Evolutionary conservation across 1,284 basidiomycete species (phyloP).

Genomic region (Trametes hirsuta): DNA sequence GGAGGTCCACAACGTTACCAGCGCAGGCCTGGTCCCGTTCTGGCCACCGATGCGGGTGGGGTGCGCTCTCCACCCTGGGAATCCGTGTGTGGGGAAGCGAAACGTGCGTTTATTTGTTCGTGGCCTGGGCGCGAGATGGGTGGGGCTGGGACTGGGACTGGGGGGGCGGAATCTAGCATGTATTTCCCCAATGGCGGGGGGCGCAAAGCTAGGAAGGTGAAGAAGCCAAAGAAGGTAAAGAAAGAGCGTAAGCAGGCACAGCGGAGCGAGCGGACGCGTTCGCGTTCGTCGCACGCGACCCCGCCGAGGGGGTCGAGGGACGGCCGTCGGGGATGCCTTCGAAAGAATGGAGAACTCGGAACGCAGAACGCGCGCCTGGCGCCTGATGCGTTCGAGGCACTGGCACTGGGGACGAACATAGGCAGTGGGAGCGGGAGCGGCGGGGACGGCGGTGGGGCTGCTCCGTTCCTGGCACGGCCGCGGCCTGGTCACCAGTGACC

Average conservation of each 20-base stretch:
- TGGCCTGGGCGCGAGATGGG: neutral
- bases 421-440: constrained; percentile 15
- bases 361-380: too few relatives aligned
- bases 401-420: constrained; percentile 12
- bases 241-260: neutral
- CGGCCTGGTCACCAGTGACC: neutral
- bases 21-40: constrained; percentile 3
- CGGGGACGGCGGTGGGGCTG: constrained; percentile 1
- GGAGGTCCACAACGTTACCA: constrained; percentile 11
- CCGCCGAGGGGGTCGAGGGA: too few relatives aligned
- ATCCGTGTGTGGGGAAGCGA: neutral
- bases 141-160: too few relatives aligned
- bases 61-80: constrained; percentile 6
- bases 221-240: too few relatives aligned
- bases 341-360: too few relatives aligned
- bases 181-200: too few relatives aligned
- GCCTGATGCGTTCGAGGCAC: neutral
- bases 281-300: neutral
- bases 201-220: too few relatives aligned
- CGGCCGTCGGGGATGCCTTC: too few relatives aligned
- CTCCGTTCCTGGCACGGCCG: constrained; percentile 18
- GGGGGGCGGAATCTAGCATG: too few relatives aligned
- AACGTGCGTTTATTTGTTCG: constrained; percentile 7
- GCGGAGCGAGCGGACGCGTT: neutral
- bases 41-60: neutral